phyloP scores from a whole-genome alignment of 305 asterid genomes.

The Caryopteris hybrid region DNA sequence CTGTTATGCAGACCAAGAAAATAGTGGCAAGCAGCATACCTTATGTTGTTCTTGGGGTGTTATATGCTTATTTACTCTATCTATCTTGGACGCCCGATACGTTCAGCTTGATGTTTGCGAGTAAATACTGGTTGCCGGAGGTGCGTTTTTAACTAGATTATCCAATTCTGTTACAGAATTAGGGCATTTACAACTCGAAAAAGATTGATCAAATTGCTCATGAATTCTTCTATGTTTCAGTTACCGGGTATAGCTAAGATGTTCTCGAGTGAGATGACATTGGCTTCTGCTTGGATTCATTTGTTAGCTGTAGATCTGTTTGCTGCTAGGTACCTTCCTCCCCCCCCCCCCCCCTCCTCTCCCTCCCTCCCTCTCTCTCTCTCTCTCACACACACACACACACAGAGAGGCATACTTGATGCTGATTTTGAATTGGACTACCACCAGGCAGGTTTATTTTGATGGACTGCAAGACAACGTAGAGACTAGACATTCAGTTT shows the following conservation, averaged over 20 bases:
- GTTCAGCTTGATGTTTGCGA: conserved; percentile 61
- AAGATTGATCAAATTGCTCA: too few species aligned
- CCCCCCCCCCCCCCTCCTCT: not conserved
- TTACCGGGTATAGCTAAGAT: conserved; percentile 84
- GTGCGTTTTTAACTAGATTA: conserved; percentile 29
- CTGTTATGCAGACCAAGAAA: conserved; percentile 66
- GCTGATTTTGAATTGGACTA: not conserved
- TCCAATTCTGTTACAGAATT: not conserved
- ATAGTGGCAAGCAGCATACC: conserved; percentile 63
- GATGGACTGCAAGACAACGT: conserved; percentile 65
- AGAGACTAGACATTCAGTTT: conserved; percentile 90
- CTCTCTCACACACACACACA: not conserved
- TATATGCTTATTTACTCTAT: conserved; percentile 64
- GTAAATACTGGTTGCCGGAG: conserved; percentile 91
- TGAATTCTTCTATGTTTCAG: conserved; percentile 30
- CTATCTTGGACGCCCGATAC: conserved; percentile 95
- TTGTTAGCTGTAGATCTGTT: conserved; percentile 85
- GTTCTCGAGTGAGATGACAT: conserved; percentile 87
- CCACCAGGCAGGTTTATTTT: conserved; percentile 70
- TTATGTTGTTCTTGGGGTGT: conserved; percentile 54
- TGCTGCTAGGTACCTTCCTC: conserved; percentile 70
- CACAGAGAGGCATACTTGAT: not conserved
- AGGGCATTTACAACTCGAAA: not conserved
- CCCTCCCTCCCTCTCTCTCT: not conserved
- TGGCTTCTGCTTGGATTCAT: conserved; percentile 99